Evolutionary conservation across 2,329 filamentous ascomycete species (phyloP).

Genomic region (Trichoderma atrobrunneum): DNA sequence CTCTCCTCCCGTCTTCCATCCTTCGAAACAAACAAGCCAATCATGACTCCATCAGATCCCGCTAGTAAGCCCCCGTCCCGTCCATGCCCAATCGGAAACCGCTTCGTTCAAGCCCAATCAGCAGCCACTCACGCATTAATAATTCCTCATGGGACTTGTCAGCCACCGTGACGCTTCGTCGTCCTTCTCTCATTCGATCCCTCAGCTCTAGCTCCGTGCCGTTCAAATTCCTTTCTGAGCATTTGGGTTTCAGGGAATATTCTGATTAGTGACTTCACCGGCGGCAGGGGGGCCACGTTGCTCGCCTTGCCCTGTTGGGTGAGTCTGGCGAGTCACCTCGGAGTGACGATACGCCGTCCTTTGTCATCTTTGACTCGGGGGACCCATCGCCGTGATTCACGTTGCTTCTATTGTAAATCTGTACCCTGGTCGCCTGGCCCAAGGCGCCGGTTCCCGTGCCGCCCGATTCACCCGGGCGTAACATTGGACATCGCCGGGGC

Average conservation of each 20-base stretch:
- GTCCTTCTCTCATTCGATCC: background rate
- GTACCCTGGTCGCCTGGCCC: background rate
- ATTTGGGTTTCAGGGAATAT: background rate
- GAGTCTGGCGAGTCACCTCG: constrained; percentile 10
- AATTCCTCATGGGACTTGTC: background rate
- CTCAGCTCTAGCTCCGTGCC: background rate
- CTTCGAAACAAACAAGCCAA: background rate
- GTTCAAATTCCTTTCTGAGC: background rate
- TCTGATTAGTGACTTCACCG: background rate
- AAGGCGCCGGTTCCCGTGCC: background rate
- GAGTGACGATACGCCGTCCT: constrained; percentile 7
- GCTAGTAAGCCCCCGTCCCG: background rate
- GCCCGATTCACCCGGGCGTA: background rate
- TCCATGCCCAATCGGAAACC: background rate
- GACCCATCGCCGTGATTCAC: background rate
- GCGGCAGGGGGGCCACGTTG: background rate
- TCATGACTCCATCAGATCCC: background rate
- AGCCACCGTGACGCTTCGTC: background rate
- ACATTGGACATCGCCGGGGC: background rate
- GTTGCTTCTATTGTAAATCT: background rate
- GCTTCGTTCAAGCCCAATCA: background rate
- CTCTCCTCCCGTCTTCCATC: background rate
- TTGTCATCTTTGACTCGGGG: background rate
- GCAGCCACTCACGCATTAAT: constrained; percentile 14
- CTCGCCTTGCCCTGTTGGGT: background rate